Evolutionary conservation across 1,139 yeast species (phyloP).

Genomic region (Komagataea norvegica): DNA sequence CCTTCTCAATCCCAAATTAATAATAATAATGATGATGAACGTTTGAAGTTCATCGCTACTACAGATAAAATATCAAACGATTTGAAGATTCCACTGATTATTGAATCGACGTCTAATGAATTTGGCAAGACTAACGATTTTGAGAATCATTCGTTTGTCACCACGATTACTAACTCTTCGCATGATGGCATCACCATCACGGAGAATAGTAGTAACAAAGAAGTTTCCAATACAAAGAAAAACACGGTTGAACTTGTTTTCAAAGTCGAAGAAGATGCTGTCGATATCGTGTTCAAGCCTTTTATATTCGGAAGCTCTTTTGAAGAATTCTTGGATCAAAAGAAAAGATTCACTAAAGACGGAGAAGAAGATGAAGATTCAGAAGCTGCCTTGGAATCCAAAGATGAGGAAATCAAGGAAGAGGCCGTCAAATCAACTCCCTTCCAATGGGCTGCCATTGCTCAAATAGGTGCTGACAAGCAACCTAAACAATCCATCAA

Average conservation of each 20-base stretch:
- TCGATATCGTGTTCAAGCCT: constrained; percentile 3
- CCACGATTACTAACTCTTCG: constrained; percentile 4
- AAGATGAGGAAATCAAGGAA: not conserved
- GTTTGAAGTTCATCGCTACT: constrained; percentile 9
- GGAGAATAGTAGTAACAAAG: not conserved
- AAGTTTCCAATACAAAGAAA: not conserved
- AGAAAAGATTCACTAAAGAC: constrained; percentile 10
- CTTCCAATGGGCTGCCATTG: constrained; percentile 23
- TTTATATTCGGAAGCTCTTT: constrained; percentile 14
- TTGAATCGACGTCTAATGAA: constrained; percentile 6
- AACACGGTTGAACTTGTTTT: constrained; percentile 2
- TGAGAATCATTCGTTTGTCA: constrained; percentile 1
- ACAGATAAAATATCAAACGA: constrained; percentile 2
- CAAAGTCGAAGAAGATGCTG: not conserved
- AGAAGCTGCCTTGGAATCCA: too few relatives aligned
- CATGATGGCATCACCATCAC: not conserved
- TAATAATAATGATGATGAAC: constrained; percentile 1
- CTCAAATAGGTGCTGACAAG: constrained; percentile 19
- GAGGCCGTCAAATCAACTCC: constrained; percentile 3
- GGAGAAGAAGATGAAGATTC: not conserved
- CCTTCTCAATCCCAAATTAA: too few relatives aligned
- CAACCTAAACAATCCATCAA: constrained; percentile 8
- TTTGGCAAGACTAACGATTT: constrained; percentile 1
- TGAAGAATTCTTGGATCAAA: constrained; percentile 10
- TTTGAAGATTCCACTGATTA: constrained; percentile 9